These are phyloP conservation scores for Globisporangium apiculatum DNA, from an alignment of 352 stramenopile species.

Conservation along the genomic window DNA sequence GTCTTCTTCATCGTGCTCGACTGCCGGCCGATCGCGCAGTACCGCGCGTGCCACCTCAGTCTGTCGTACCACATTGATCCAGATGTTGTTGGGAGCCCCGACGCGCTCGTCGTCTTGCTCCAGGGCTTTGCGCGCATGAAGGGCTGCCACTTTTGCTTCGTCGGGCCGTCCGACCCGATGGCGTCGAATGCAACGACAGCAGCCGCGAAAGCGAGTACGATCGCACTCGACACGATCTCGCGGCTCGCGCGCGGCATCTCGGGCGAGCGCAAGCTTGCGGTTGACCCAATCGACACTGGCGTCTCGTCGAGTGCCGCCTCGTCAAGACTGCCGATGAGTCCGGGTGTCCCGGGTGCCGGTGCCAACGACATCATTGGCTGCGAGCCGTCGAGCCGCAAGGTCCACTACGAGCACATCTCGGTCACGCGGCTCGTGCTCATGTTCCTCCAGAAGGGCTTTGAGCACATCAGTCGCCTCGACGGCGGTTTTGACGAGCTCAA, in stretches of 20 bases:
- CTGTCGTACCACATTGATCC: slow-evolving; percentile 86
- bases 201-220: slow-evolving; percentile 21
- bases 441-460: slow-evolving; percentile 84
- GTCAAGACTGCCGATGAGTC: neutral
- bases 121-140: slow-evolving; percentile 84
- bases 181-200: neutral
- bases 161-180: slow-evolving; percentile 45
- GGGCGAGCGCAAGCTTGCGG: slow-evolving; percentile 27
- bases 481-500: slow-evolving; percentile 82
- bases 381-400: slow-evolving; percentile 13
- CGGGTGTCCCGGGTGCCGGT: neutral
- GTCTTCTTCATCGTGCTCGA: slow-evolving; percentile 82
- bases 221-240: slow-evolving; percentile 43
- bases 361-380: slow-evolving; percentile 7
- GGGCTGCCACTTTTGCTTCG: slow-evolving; percentile 86
- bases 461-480: slow-evolving; percentile 78
- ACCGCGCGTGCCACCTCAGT: slow-evolving; percentile 71
- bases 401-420: slow-evolving; percentile 52
- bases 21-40: slow-evolving; percentile 68
- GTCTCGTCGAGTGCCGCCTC: neutral
- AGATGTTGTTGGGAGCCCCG: slow-evolving; percentile 58
- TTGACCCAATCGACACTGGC: neutral
- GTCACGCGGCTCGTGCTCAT: slow-evolving; percentile 77
- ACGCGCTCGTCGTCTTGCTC: slow-evolving; percentile 66
- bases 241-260: slow-evolving; percentile 50